Base-by-base conservation (phyloP, 257 asterid species). In the Rauvolfia tetraphylla region DNA sequence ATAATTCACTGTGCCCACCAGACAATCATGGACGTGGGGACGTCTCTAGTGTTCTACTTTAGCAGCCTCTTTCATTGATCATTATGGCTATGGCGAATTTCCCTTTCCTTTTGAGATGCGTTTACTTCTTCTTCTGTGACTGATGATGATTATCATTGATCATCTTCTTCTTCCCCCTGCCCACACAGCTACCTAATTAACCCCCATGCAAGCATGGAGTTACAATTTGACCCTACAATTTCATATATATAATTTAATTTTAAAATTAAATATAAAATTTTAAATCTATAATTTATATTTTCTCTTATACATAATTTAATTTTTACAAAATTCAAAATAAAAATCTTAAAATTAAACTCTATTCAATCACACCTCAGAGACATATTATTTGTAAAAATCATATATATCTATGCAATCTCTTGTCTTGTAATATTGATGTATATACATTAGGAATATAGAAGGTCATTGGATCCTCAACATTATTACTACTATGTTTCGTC, bases 21-120 rank as follows among this genome's bases (percentile, higher is more conserved):
- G 65, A 76, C 83, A 83, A 88, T 90, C 81, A 90, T 88, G 74
- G 78, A 74, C 65, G 72, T 84, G 68, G 87, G 90, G 83, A 77
- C 85, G 13, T 56, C 41, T 75, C 36, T 41, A 71, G n/a, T n/a
- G 23, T 53, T 67, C 46, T 51, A 67, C 34, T 44, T 62, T 76
- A 54, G 77, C 72, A 78, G 39, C n/a, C 22, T 69, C 80, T 78
- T 77, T n/a, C n/a, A n/a, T n/a, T n/a, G n/a, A n/a, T 75, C 84
- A 63, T 79, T 76, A 79, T 78, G 73, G 63, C 53, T 78, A 75
- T 78, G 79, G 72, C 78, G 66, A 63, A 51, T 53, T 80, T 68
- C 18, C 31, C 41, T 69, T 74, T 61, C 27, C 17, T 44, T 46
- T 38, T 56, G 62, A 46, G 17, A 46, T 77, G 68, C 46, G n/a